Percentiles rank a stretch among this genome's conserved stretches.
Evolutionary conservation across 306 rosid genomes (phyloP).

Genomic region (Cajanus cajan): DNA sequence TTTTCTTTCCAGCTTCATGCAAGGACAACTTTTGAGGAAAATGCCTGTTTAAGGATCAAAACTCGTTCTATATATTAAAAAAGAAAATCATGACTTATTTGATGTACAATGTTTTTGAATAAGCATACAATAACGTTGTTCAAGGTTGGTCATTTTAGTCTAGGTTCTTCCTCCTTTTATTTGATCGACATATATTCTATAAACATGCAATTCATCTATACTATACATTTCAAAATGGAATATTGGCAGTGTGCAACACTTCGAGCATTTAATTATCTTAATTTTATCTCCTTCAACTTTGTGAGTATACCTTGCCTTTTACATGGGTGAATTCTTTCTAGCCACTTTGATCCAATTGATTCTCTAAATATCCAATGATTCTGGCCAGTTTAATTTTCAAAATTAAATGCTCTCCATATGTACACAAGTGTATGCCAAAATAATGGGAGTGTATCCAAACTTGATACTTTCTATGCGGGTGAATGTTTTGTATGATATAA

Average conservation of each 20-base stretch:
- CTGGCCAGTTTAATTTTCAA: not conserved
- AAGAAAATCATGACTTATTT: not conserved
- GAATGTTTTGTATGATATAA: no score
- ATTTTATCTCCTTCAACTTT: not conserved
- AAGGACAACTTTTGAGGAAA: slow-evolving; percentile 65
- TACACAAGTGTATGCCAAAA: no score
- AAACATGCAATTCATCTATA: no score
- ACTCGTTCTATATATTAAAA: not conserved
- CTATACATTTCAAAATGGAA: no score
- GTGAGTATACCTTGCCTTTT: not conserved
- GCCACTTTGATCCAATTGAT: not conserved
- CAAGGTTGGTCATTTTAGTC: no score
- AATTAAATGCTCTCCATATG: no score
- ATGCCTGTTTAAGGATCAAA: slow-evolving; percentile 47
- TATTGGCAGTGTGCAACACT: no score
- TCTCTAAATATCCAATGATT: not conserved
- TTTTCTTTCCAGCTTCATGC: slow-evolving; percentile 51
- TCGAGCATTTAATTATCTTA: not conserved
- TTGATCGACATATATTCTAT: no score
- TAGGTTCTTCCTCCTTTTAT: no score
- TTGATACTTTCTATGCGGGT: no score
- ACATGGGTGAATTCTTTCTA: not conserved
- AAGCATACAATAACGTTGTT: not conserved
- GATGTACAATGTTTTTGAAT: not conserved
- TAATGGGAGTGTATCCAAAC: no score